Evolutionary conservation across 75 land plant species (phyloP).

Genomic region (Pinus tabuliformis): DNA sequence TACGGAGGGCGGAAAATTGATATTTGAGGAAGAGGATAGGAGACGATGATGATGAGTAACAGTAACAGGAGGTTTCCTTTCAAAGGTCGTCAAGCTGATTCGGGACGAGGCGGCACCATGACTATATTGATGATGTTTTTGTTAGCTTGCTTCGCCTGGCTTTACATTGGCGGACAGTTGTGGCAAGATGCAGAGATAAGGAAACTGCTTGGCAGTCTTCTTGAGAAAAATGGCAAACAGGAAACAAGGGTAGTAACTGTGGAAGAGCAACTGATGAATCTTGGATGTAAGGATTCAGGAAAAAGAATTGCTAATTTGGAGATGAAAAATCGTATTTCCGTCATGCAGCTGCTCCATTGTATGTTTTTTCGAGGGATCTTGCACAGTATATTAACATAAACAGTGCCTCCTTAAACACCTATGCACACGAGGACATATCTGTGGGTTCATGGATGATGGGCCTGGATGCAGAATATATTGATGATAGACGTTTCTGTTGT

Average conservation of each 20-base stretch:
- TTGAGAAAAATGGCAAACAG: conserved; percentile 52
- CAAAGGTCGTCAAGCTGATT: neutral
- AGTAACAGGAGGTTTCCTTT: neutral
- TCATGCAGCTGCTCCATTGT: too few relatives aligned
- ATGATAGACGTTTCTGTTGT: too few relatives aligned
- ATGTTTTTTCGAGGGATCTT: too few relatives aligned
- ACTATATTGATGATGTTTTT: neutral
- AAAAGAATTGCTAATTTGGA: too few relatives aligned
- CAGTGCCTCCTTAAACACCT: too few relatives aligned
- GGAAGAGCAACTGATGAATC: conserved; percentile 72
- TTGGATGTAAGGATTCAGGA: conserved; percentile 69
- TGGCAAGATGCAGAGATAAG: conserved; percentile 98
- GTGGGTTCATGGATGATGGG: too few relatives aligned
- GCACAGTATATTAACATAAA: too few relatives aligned
- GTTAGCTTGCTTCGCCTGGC: neutral
- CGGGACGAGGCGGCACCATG: neutral
- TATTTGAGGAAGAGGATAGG: too few relatives aligned
- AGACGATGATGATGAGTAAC: neutral
- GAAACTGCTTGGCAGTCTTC: conserved; percentile 41
- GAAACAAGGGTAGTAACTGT: conserved; percentile 54
- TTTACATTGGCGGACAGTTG: conserved; percentile 28
- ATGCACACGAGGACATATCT: too few relatives aligned
- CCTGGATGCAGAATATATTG: too few relatives aligned
- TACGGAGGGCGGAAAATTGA: too few relatives aligned
- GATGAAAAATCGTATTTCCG: too few relatives aligned